phyloP scores from a whole-genome alignment of 768 basidiomycete genomes.

The Psilocybe tampanensis region DNA sequence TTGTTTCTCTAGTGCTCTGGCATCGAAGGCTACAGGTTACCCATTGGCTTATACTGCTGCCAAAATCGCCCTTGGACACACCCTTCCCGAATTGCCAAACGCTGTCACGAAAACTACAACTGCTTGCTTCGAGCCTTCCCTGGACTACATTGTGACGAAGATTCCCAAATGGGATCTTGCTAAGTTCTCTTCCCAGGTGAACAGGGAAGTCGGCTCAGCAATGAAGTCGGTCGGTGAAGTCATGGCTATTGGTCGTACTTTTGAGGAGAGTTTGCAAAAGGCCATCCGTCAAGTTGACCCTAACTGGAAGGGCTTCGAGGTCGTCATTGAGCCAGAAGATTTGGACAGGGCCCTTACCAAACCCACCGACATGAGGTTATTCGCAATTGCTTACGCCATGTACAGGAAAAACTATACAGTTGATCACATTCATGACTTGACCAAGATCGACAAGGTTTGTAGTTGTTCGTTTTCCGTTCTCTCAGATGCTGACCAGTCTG shows the following conservation, averaged over 20 bases:
- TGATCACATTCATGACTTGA: constrained; percentile 87
- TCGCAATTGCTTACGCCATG: constrained; percentile 98
- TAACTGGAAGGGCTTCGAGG: constrained; percentile 95
- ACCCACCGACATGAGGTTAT: constrained; percentile 95
- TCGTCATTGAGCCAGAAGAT: constrained; percentile 87
- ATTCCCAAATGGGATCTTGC: constrained; percentile 99
- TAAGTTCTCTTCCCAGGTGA: constrained; percentile 93
- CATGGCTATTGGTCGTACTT: constrained; percentile 99
- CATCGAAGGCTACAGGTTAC: constrained; percentile 98
- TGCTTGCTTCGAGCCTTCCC: constrained; percentile 97
- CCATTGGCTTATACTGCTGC: constrained; percentile 99
- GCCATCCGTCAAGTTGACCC: constrained; percentile 98
- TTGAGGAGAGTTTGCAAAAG: constrained; percentile 98
- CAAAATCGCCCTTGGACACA: constrained; percentile 97
- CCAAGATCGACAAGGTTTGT: constrained; percentile 94
- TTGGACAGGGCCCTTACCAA: constrained; percentile 75
- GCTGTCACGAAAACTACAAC: constrained; percentile 99
- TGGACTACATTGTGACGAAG: constrained; percentile 99
- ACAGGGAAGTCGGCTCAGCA: constrained; percentile 92
- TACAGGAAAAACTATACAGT: constrained; percentile 90
- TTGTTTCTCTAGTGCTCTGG: constrained; percentile 67
- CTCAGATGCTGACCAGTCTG: not conserved
- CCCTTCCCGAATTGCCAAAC: constrained; percentile 96
- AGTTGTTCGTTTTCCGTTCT: not conserved
- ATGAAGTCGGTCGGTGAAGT: constrained; percentile 99